phyloP scores from a whole-genome alignment of 176 grass and related monocot genomes.

The Guadua angustifolia region DNA sequence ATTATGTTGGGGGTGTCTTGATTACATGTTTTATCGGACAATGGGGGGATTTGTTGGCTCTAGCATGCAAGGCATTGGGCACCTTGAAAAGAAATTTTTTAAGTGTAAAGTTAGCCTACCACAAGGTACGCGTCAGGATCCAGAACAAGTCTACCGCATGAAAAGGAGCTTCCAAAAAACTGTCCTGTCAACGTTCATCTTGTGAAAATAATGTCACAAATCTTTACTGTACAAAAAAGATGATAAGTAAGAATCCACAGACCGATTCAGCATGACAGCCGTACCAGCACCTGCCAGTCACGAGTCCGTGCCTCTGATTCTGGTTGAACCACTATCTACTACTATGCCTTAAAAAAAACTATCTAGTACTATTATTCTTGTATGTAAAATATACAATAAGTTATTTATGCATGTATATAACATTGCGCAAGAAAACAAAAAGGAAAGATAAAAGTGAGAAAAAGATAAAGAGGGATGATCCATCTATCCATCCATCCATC shows the following conservation, averaged over 20 bases:
- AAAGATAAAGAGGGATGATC: not conserved
- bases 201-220: slow-evolving; percentile 16
- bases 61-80: not conserved
- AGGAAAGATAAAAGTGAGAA: not conserved
- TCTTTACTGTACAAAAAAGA: slow-evolving; percentile 17
- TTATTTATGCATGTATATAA: not conserved
- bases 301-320: not conserved
- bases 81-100: not conserved
- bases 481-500: too few species aligned
- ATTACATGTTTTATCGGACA: not conserved
- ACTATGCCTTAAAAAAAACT: too few species aligned
- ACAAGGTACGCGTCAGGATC: slow-evolving; percentile 28
- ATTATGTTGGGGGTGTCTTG: not conserved
- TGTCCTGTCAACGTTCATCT: slow-evolving; percentile 3
- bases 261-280: not conserved
- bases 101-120: slow-evolving; percentile 3
- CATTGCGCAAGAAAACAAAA: not conserved
- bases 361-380: not conserved
- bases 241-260: not conserved
- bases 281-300: not conserved
- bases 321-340: not conserved
- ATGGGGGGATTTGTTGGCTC: not conserved
- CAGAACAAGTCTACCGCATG: not conserved
- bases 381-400: not conserved
- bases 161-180: slow-evolving; percentile 27